Evolutionary conservation across 495 filamentous ascomycete genomes (phyloP), one percentile per base, ranked within the genome.

Genomic region (Aspergillus sclerotioniger): DNA sequence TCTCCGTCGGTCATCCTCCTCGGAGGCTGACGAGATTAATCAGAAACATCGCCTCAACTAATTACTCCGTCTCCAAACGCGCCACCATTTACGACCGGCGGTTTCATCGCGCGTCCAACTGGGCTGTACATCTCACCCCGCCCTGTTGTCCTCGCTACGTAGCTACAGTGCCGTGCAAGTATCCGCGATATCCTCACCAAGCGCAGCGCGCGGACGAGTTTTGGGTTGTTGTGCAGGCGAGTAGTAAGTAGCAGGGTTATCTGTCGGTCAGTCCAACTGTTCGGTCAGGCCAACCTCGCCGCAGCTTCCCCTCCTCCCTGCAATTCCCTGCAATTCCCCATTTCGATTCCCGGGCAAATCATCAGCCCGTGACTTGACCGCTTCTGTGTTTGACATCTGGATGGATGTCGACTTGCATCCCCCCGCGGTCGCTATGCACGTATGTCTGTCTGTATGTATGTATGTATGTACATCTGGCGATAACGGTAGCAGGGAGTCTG

Each of bases 151-250:
- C n/a, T n/a, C 8, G n/a, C 47, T n/a, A 49, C 46, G 46, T 49
- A 49, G 28, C 19, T 28, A 44, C 41, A 1, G 7, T 21, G n/a
- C 6, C 29, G 12, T 10, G 19, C 47, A 33, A 16, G 20, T 28
- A 32, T 50, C 25, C 47, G 47, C 47, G 28, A 32, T 28, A 16
- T 15, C 28, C 28, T 50, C 25, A 16, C 47, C 25, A 37, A 20
- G 32, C n/a, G 9, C 35, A 20, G 20, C 25, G 35, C 28, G 15
- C 9, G 25, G 45, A 15, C 5, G 33, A 21, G 49, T 61, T 61
- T 61, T 61, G 59, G 59, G 59, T 54, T 39, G 29, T 61, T 49
- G 31, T 61, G 59, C 59, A 52, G 53, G n/a, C n/a, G n/a, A n/a
- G n/a, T n/a, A n/a, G n/a, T n/a, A 13, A 8, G 44, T 29, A 29